Evolutionary conservation across 2,329 filamentous ascomycete species (phyloP), one percentile per base, ranked within the genome.

Genomic region (Nemania diffusa): DNA sequence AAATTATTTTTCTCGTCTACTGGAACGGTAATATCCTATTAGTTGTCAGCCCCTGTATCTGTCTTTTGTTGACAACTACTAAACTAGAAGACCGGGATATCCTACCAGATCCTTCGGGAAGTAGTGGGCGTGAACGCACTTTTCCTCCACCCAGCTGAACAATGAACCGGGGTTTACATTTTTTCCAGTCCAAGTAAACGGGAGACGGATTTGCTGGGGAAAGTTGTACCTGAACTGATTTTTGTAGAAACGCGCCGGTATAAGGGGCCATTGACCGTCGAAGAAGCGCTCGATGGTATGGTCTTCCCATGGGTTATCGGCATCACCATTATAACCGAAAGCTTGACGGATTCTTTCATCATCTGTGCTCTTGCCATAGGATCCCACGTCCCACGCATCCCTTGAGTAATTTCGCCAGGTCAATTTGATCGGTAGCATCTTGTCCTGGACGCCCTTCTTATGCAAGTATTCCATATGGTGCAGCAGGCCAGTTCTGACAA

Each of bases 401-500:
- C n/a, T 46, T 46, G 42, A 46, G 42, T 46, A 46, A 46, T 46
- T 46, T 46, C 42, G 7, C 42, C 42, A 46, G 3, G 15, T 11
- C 42, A 46, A 46, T 20, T 46, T 46, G n/a, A 46, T 46, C n/a
- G 42, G 42, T 17, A 46, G 42, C 42, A 46, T 46, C n/a, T 46
- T 46, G 20, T 46, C 42, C 42, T 11, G 42, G 4, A 46, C 42
- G 15, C 20, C 15, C 42, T 46, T 46, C 42, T 22, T 6, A 20
- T 46, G 15, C 42, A 46, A 46, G 17, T 46, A 46, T 46, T 46
- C 42, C 42, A 20, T 22, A 20, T 46, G 42, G 42, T 46, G 42
- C n/a, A 46, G 5, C 15, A 46, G 42, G 9, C 42, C n/a, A 46
- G 42, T 46, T 46, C 9, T 46, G 15, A 46, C 42, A 22, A 46